A percentile compares a stretch with the other conserved stretches of the same genome.
Evolutionary conservation across 2,329 filamentous ascomycete genomes (phyloP).

Genomic region (Sclerotiophoma versabilis): DNA sequence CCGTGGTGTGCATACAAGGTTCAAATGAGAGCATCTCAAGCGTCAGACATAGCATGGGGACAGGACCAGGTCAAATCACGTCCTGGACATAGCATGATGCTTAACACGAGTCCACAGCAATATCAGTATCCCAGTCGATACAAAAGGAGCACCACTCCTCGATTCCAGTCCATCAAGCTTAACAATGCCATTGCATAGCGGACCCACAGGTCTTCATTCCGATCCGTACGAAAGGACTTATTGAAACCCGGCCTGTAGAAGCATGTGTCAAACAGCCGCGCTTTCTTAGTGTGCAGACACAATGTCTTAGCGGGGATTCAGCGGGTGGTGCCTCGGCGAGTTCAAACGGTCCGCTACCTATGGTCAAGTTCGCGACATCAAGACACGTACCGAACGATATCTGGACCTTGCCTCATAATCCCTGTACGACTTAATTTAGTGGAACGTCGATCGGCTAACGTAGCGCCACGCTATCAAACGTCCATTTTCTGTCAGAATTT

Average conservation of each 20-base stretch:
- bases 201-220: background rate
- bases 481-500: conserved; percentile 13
- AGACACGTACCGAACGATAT: conserved; percentile 1
- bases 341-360: conserved; percentile 7
- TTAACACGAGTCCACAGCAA: background rate
- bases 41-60: background rate
- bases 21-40: background rate
- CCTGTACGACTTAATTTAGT: conserved; percentile 7
- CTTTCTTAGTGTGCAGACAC: conserved; percentile 1
- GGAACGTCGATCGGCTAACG: conserved; percentile 3
- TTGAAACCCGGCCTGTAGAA: background rate
- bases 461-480: conserved; percentile 15
- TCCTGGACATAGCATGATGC: conserved; percentile 2
- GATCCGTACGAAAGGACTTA: background rate
- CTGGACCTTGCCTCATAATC: background rate
- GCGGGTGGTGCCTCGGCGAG: conserved; percentile 11
- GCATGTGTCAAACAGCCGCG: background rate
- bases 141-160: background rate
- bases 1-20: background rate
- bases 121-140: background rate
- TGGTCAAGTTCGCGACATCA: conserved; percentile 5
- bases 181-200: background rate
- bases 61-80: background rate
- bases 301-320: background rate
- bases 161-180: background rate